phyloP scores from a whole-genome alignment of 805 yeast species.

The Candida ulmi region DNA sequence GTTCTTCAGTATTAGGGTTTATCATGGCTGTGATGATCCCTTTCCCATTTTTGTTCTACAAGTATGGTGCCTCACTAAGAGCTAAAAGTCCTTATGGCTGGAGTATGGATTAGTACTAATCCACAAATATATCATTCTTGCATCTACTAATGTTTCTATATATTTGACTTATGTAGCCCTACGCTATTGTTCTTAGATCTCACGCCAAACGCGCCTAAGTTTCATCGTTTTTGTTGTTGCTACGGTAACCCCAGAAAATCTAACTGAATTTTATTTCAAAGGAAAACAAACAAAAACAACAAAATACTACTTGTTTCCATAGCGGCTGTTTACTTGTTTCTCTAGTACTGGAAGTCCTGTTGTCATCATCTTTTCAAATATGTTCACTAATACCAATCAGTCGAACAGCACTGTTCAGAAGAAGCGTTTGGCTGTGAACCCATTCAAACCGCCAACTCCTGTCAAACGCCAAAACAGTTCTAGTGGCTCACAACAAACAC shows the following conservation, averaged over 20 bases:
- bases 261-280: no score
- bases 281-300: not conserved
- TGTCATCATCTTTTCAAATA: not conserved
- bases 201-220: no score
- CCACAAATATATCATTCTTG: no score
- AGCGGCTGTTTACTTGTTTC: no score
- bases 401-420: not conserved
- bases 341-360: no score
- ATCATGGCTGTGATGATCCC: conserved; percentile 45
- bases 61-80: conserved; percentile 39
- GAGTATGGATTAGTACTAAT: conserved; percentile 20
- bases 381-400: not conserved
- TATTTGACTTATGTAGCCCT: no score
- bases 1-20: conserved; percentile 46
- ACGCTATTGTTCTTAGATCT: no score
- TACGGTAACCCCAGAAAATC: no score
- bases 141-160: no score
- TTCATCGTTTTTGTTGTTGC: no score
- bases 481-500: conserved; percentile 4
- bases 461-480: conserved; percentile 6
- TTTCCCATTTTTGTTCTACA: conserved; percentile 49
- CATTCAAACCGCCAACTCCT: conserved; percentile 18
- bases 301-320: no score
- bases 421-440: conserved; percentile 6
- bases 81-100: conserved; percentile 44